Evolutionary conservation across 2,329 filamentous ascomycete genomes (phyloP).

Genomic region (Cryphonectria nitschkei): DNA sequence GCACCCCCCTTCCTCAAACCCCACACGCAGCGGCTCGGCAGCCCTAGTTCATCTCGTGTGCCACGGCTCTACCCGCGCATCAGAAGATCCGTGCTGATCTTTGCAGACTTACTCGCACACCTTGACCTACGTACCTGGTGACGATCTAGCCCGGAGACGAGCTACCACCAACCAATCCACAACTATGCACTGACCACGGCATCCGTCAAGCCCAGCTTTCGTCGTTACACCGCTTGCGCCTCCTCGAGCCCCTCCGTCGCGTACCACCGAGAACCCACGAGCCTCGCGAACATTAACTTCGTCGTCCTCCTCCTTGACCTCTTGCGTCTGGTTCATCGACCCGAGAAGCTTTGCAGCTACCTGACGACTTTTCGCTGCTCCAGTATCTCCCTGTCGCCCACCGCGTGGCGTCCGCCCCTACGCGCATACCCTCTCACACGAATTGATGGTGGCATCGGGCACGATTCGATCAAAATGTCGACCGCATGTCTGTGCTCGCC

Average conservation of each 20-base stretch:
- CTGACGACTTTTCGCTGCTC: not conserved
- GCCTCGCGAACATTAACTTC: not conserved
- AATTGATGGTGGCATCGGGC: not conserved
- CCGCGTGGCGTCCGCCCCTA: not conserved
- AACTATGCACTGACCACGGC: constrained; percentile 29
- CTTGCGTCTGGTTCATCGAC: not conserved
- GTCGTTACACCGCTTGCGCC: constrained; percentile 18
- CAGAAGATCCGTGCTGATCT: constrained; percentile 20
- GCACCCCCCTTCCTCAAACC: not conserved
- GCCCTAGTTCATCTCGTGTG: not conserved
- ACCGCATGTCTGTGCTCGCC: constrained; percentile 1
- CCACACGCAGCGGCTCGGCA: constrained; percentile 1
- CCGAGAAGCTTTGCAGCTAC: not conserved
- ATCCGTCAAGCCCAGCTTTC: constrained; percentile 8
- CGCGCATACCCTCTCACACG: not conserved
- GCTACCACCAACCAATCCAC: constrained; percentile 16
- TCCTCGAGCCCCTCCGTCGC: not conserved
- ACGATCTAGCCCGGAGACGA: constrained; percentile 13
- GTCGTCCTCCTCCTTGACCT: not conserved
- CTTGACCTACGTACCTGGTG: constrained; percentile 9
- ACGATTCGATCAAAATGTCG: constrained; percentile 20
- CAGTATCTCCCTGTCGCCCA: not conserved
- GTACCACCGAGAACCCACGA: not conserved
- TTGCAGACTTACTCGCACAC: constrained; percentile 7
- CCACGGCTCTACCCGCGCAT: constrained; percentile 23